A percentile compares a stretch with the other conserved stretches of the same genome.
Conservation (phyloP, 805 yeast species). For the Pichia californica region DNA sequence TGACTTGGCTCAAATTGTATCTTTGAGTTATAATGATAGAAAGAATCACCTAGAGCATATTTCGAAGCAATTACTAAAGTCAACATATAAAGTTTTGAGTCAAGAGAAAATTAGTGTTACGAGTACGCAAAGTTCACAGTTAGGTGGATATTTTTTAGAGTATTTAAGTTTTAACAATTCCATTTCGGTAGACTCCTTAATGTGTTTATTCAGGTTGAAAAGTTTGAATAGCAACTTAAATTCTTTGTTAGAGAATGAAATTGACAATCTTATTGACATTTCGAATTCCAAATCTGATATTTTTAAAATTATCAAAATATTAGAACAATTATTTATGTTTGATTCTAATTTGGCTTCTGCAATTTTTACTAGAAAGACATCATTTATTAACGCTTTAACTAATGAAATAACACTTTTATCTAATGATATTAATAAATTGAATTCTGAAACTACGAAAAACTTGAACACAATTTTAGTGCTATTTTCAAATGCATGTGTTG, state of each 20-base stretch:
- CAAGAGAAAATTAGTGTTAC: neutral
- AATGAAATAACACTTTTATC: constrained; percentile 18
- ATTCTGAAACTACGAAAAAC: constrained; percentile 3
- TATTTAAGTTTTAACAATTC: constrained; percentile 1
- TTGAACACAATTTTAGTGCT: constrained; percentile 25
- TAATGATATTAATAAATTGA: constrained; percentile 4
- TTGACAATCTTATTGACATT: constrained; percentile 16
- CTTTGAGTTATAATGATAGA: neutral
- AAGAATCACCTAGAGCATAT: neutral
- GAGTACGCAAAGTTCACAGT: neutral
- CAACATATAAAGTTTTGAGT: neutral
- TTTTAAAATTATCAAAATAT: constrained; percentile 12
- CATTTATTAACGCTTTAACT: constrained; percentile 17
- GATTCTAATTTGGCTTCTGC: constrained; percentile 13
- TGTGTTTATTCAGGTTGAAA: constrained; percentile 2
- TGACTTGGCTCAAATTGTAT: neutral
- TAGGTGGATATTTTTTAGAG: constrained; percentile 1
- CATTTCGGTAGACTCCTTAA: constrained; percentile 2
- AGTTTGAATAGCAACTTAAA: neutral
- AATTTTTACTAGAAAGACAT: constrained; percentile 16
- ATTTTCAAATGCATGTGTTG: constrained; percentile 43
- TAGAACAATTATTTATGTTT: constrained; percentile 21
- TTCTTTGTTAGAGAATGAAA: neutral
- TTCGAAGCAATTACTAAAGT: constrained; percentile 4
- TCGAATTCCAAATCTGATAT: constrained; percentile 11